Conservation (phyloP, 1,139 yeast species). For the Saccharomyces hybrid region DNA sequence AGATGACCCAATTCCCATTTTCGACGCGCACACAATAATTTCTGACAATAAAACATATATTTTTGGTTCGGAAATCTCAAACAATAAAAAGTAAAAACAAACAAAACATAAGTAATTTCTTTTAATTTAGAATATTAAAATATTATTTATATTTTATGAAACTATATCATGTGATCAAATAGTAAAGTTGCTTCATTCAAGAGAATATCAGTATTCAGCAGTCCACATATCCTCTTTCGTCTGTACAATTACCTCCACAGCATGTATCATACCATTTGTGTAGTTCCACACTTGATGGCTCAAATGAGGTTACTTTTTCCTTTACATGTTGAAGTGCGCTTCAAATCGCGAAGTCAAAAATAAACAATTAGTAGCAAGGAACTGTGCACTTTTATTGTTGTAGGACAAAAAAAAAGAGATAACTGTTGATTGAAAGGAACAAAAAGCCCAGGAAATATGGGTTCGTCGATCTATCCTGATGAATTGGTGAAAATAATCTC, state of each 20-base stretch:
- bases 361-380: neutral
- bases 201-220: neutral
- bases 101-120: neutral
- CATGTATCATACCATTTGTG: neutral
- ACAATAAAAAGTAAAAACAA: neutral
- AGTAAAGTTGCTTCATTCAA: neutral
- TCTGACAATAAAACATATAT: neutral
- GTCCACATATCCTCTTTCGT: neutral
- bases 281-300: neutral
- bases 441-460: neutral
- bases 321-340: neutral
- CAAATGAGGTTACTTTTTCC: neutral
- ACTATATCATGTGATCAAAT: neutral
- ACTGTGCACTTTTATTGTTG: neutral
- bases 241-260: neutral
- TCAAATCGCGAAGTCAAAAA: neutral
- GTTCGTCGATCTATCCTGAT: slow-evolving; percentile 20
- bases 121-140: too few relatives aligned
- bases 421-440: neutral
- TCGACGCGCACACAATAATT: neutral
- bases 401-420: neutral
- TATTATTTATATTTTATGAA: too few relatives aligned
- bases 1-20: neutral
- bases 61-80: neutral
- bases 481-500: slow-evolving; percentile 22